Evolutionary conservation across 2,329 filamentous ascomycete species (phyloP).

Genomic region (Colletotrichum somersetense): DNA sequence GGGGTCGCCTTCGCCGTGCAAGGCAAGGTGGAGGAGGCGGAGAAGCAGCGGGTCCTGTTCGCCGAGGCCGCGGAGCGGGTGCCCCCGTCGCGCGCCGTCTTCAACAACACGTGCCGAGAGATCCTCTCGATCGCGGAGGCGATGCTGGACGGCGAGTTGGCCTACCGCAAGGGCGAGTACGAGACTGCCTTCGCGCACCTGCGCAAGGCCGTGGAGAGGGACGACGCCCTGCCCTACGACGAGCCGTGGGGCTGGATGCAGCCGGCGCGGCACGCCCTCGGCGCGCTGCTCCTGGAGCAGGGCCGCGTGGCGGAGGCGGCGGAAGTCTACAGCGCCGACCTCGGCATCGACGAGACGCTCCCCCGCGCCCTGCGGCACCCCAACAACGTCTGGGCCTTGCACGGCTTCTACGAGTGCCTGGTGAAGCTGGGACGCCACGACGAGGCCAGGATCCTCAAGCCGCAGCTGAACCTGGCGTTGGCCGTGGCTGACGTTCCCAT

Average conservation of each 20-base stretch:
- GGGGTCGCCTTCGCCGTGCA: conserved; percentile 75
- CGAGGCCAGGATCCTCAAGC: conserved; percentile 53
- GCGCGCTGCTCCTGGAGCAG: conserved; percentile 77
- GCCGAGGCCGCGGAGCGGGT: conserved; percentile 63
- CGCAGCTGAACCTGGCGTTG: conserved; percentile 64
- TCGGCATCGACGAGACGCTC: conserved; percentile 70
- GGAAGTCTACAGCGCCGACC: conserved; percentile 70
- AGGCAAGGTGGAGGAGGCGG: conserved; percentile 67
- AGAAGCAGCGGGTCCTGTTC: conserved; percentile 65
- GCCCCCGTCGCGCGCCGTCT: conserved; percentile 71
- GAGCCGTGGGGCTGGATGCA: conserved; percentile 89
- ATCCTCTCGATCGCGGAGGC: conserved; percentile 73
- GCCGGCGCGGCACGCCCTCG: conserved; percentile 77
- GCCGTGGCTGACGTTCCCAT: conserved; percentile 72
- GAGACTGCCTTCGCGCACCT: conserved; percentile 71
- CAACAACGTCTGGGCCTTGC: conserved; percentile 81
- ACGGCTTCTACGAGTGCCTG: conserved; percentile 80
- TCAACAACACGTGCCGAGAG: conserved; percentile 74
- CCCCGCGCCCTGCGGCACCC: conserved; percentile 75
- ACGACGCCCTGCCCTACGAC: conserved; percentile 75
- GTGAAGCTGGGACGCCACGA: conserved; percentile 61
- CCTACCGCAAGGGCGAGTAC: conserved; percentile 73
- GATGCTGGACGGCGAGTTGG: conserved; percentile 81
- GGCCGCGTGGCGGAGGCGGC: conserved; percentile 68
- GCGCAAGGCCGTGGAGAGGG: conserved; percentile 67